phyloP scores from a whole-genome alignment of 345 rosid genomes.

The Anacardium occidentale region DNA sequence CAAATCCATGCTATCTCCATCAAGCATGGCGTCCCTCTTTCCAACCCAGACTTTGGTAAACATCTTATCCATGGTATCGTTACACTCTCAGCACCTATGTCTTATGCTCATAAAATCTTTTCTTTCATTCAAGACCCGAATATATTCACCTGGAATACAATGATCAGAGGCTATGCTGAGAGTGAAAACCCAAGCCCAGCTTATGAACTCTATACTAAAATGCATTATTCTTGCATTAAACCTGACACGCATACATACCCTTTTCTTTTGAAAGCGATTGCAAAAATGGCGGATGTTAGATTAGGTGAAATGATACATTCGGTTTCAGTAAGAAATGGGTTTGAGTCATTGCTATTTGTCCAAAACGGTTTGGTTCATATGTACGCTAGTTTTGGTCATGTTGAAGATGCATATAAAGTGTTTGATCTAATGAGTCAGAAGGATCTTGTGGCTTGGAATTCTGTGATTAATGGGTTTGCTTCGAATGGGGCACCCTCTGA shows the following conservation, averaged over 20 bases:
- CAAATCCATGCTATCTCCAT: conserved; percentile 73
- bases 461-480: conserved; percentile 80
- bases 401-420: conserved; percentile 52
- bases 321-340: conserved; percentile 51
- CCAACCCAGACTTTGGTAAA: conserved; percentile 48
- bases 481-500: conserved; percentile 65
- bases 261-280: conserved; percentile 68
- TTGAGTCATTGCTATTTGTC: conserved; percentile 55
- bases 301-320: conserved; percentile 61
- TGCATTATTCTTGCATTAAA: conserved; percentile 41
- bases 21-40: conserved; percentile 51
- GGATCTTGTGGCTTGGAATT: conserved; percentile 90
- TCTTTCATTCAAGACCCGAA: conserved; percentile 41
- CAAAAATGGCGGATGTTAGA: conserved; percentile 48
- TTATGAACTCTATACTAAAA: conserved; percentile 43
- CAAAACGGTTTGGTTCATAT: conserved; percentile 66
- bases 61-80: conserved; percentile 58
- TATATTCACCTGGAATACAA: conserved; percentile 70
- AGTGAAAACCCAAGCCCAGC: conserved; percentile 49
- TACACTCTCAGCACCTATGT: conserved; percentile 58
- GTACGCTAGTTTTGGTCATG: conserved; percentile 51
- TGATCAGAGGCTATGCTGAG: conserved; percentile 86
- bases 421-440: conserved; percentile 59
- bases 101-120: conserved; percentile 57
- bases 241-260: conserved; percentile 91